Percentiles rank a stretch among this genome's conserved stretches.
These are phyloP conservation scores for Prillingera fragicola DNA, from an alignment of 1,284 basidiomycete genomes.

Conservation along the genomic window DNA sequence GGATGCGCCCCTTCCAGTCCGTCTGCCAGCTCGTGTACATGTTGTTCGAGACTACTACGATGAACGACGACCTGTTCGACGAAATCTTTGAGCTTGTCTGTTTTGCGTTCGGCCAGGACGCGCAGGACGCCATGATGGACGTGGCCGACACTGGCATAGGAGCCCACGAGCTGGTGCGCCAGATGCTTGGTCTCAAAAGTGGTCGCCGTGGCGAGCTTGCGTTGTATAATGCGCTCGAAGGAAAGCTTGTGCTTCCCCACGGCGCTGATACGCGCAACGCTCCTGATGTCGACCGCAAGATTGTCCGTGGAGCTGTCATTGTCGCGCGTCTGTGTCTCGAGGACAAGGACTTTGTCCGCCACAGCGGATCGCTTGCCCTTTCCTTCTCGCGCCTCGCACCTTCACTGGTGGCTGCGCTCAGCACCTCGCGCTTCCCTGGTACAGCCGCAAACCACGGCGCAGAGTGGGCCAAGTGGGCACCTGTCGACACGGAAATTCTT, in stretches of 20 bases:
- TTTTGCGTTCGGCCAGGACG: slow-evolving; percentile 35
- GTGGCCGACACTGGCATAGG: slow-evolving; percentile 15
- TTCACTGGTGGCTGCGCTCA: slow-evolving; percentile 33
- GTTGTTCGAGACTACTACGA: slow-evolving; percentile 26
- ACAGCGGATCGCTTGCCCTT: slow-evolving; percentile 12
- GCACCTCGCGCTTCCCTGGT: slow-evolving; percentile 25
- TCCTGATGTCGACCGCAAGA: slow-evolving; percentile 28
- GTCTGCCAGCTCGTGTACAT: slow-evolving; percentile 28
- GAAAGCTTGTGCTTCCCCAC: slow-evolving; percentile 17
- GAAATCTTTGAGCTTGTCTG: slow-evolving; percentile 34
- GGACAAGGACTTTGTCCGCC: slow-evolving; percentile 21
- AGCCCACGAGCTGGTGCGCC: slow-evolving; percentile 25
- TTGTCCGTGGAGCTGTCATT: slow-evolving; percentile 37
- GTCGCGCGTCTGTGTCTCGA: slow-evolving; percentile 26
- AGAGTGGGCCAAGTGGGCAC: slow-evolving; percentile 30
- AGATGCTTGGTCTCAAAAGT: slow-evolving; percentile 30
- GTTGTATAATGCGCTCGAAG: slow-evolving; percentile 33
- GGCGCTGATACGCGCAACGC: slow-evolving; percentile 18
- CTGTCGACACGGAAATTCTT: slow-evolving; percentile 42
- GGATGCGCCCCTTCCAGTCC: slow-evolving; percentile 27
- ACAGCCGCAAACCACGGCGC: slow-evolving; percentile 11
- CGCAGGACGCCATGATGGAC: slow-evolving; percentile 23
- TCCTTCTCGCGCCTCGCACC: slow-evolving; percentile 33
- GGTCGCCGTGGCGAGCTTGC: slow-evolving; percentile 36
- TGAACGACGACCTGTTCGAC: slow-evolving; percentile 34